Evolutionary conservation across 345 rosid genomes (phyloP), one percentile per base, ranked within the genome.

Genomic region (Salix brachista): DNA sequence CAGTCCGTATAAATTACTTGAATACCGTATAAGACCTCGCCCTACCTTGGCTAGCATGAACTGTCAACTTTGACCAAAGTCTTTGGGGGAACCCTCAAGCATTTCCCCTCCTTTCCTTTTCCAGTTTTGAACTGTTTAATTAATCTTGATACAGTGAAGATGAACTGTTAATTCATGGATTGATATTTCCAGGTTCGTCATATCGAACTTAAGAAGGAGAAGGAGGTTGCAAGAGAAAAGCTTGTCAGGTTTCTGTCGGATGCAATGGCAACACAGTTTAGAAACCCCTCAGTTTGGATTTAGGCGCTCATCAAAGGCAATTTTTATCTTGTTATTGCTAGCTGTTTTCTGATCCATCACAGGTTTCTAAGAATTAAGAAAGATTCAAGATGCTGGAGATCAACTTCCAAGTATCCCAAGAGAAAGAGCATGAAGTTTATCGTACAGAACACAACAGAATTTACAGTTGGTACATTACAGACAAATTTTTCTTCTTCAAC

Each of bases 181-280:
- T 75, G 36, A 12, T 18, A 13, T 83, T 74, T 13, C 41, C 84
- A 93, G 99, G 94, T 93, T 75, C 91, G 96, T 6, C 94, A 93
- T 80, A 89, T 93, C 69, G 99, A 91, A 73, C 83, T 84, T 67
- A 95, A 93, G 85, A 91, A 75, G 84, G 96, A 87, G 85, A 95
- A 90, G 87, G 91, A 87, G 70, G 93, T 95, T 42, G 66, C 82
- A 79, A 91, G 90, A 81, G 92, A 90, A 56, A 68, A 78, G 36
- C 90, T 95, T 74, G 89, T 89, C 75, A 85, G 83, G 81, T 95
- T 95, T 84, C 85, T 95, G 46, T 77, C 83, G 79, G 89, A 88
- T 80, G 97, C 90, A 25, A 88, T 88, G 84, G 88, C 89, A 30
- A 85, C 88, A 41, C 98, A 90, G 69, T 95, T 90, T 75, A 83